phyloP scores from a whole-genome alignment of 2,329 filamentous ascomycete genomes.

The Cercospora zeae-maydis region DNA sequence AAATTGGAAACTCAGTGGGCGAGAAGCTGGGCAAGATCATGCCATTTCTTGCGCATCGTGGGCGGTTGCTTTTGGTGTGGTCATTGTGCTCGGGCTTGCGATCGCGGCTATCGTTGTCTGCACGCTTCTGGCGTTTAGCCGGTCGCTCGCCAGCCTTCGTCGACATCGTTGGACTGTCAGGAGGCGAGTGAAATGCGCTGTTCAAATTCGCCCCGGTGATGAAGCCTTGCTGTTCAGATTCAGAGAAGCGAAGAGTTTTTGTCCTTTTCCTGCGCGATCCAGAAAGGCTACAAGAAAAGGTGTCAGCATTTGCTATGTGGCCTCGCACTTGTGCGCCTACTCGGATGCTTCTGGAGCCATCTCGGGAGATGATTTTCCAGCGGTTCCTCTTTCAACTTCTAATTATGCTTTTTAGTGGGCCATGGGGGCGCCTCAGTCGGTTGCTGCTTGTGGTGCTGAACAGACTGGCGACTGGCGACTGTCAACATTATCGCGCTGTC shows the following conservation, averaged over 20 bases:
- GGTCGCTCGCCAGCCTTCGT: not conserved
- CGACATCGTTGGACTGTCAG: not conserved
- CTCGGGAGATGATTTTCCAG: not conserved
- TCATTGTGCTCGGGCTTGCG: not conserved
- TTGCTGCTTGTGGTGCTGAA: not conserved
- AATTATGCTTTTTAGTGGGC: not conserved
- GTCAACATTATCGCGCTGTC: not conserved
- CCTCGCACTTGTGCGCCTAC: not conserved
- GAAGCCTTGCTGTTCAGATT: not conserved
- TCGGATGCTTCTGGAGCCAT: not conserved
- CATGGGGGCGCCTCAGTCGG: not conserved
- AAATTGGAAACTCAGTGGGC: conserved; percentile 15
- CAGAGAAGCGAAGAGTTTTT: not conserved
- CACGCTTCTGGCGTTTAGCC: not conserved
- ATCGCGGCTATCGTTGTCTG: not conserved
- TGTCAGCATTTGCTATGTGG: not conserved
- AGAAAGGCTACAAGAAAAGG: not conserved
- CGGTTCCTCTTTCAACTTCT: not conserved
- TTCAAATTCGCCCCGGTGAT: not conserved
- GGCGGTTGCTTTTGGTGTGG: not conserved
- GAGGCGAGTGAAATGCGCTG: not conserved
- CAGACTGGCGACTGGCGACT: not conserved
- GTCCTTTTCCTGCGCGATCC: not conserved
- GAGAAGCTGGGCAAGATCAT: conserved; percentile 4
- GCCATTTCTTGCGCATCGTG: not conserved